Conservation (phyloP, 257 asterid genomes). For the Nicotiana tabacum region DNA sequence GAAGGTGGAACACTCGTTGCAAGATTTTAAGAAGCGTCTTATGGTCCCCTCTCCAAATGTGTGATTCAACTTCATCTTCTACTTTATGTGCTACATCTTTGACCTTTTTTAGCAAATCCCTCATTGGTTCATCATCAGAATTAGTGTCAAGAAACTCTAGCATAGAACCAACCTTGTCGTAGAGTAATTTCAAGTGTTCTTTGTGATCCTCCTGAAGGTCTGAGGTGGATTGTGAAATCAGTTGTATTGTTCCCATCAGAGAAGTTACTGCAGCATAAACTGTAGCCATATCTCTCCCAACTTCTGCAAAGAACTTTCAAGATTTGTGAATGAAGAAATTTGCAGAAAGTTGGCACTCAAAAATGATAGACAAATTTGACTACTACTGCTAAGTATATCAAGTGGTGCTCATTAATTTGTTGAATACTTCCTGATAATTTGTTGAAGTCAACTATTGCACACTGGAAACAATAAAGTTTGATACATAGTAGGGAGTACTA, state of each 20-base stretch:
- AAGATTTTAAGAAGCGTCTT: neutral
- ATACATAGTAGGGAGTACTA: neutral
- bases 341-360: neutral
- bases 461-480: neutral
- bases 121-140: too few relatives aligned
- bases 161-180: too few relatives aligned
- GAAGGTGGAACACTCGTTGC: neutral
- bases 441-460: neutral
- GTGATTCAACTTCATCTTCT: neutral
- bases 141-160: too few relatives aligned
- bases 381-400: neutral
- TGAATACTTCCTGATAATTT: too few relatives aligned
- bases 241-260: too few relatives aligned
- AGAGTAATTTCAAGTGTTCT: too few relatives aligned
- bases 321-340: neutral
- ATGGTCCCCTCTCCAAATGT: neutral
- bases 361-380: neutral
- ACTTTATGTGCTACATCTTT: neutral
- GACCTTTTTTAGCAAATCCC: too few relatives aligned
- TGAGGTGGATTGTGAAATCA: too few relatives aligned
- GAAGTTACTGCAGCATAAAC: too few relatives aligned
- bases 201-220: too few relatives aligned
- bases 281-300: too few relatives aligned
- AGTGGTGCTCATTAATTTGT: neutral
- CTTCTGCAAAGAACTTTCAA: neutral